Evolutionary conservation across 345 rosid species (phyloP).

Genomic region (Citrus inodora): DNA sequence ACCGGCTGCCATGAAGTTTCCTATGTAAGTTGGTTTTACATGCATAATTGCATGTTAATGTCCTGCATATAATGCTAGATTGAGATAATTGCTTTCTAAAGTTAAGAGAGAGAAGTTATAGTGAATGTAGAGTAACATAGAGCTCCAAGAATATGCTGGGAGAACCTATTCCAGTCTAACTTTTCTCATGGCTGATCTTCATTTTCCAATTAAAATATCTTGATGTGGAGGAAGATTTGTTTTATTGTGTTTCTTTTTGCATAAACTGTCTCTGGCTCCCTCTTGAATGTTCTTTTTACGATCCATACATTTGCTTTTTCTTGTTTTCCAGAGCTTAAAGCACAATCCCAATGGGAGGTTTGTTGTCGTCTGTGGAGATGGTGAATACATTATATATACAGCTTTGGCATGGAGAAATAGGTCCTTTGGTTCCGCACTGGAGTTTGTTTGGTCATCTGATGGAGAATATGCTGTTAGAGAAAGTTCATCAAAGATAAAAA

Average conservation of each 20-base stretch:
- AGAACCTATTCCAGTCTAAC: not conserved
- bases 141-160: not conserved
- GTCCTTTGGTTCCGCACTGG: conserved; percentile 97
- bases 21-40: not conserved
- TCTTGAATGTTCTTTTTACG: not conserved
- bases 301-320: not conserved
- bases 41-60: not conserved
- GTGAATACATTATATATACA: conserved; percentile 95
- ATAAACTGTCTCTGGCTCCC: not conserved
- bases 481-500: conserved; percentile 89
- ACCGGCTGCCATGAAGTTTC: not conserved
- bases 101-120: not conserved
- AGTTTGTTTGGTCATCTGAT: conserved; percentile 95
- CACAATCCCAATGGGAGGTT: conserved; percentile 99
- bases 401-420: conserved; percentile 99
- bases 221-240: not conserved
- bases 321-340: conserved; percentile 70
- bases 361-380: conserved; percentile 99
- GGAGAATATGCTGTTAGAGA: conserved; percentile 99
- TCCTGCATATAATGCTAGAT: not conserved
- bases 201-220: not conserved
- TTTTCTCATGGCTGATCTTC: not conserved
- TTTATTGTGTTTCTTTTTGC: not conserved
- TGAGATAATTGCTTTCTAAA: not conserved
- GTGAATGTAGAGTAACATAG: not conserved